A percentile compares a stretch with the other conserved stretches of the same genome.
Conservation (phyloP, 1,139 yeast species). For the Lodderomyces margitis region DNA sequence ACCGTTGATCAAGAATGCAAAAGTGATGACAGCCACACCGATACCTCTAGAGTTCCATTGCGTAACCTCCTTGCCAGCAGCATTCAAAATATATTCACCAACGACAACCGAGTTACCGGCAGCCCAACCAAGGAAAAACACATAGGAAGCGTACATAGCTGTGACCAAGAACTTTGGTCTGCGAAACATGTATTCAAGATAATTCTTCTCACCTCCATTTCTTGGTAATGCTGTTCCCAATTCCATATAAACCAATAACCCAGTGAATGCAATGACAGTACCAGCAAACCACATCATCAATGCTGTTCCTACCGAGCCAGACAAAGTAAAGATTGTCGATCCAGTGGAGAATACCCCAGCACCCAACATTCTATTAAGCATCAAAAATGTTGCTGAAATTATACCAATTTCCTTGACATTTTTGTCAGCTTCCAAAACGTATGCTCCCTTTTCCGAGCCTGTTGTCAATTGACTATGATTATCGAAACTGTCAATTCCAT, state of each 20-base stretch:
- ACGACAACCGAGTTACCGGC: constrained; percentile 64
- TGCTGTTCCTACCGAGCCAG: constrained; percentile 76
- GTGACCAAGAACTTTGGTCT: constrained; percentile 70
- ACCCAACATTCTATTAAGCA: constrained; percentile 80
- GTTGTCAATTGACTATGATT: constrained; percentile 5
- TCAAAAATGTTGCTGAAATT: constrained; percentile 65
- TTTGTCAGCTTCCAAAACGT: constrained; percentile 46
- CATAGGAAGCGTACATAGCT: constrained; percentile 74
- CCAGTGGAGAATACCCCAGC: constrained; percentile 88
- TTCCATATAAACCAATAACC: constrained; percentile 76
- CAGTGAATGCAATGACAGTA: constrained; percentile 68
- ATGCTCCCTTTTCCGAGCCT: constrained; percentile 24
- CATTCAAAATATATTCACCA: constrained; percentile 56
- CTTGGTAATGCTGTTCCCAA: constrained; percentile 82
- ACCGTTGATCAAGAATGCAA: constrained; percentile 67
- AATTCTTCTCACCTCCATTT: constrained; percentile 88
- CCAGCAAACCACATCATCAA: constrained; percentile 79
- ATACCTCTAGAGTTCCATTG: constrained; percentile 77
- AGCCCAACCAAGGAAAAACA: constrained; percentile 81
- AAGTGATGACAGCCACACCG: constrained; percentile 71
- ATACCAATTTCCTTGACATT: constrained; percentile 62
- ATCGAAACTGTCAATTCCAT: constrained; percentile 4
- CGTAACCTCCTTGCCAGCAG: constrained; percentile 66
- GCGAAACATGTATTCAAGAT: constrained; percentile 67
- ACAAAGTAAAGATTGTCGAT: constrained; percentile 64